A percentile compares a stretch with the other conserved stretches of the same genome.
Evolutionary conservation across 169 alveolate genomes (phyloP).

Genomic region (Babesia bigemina): DNA sequence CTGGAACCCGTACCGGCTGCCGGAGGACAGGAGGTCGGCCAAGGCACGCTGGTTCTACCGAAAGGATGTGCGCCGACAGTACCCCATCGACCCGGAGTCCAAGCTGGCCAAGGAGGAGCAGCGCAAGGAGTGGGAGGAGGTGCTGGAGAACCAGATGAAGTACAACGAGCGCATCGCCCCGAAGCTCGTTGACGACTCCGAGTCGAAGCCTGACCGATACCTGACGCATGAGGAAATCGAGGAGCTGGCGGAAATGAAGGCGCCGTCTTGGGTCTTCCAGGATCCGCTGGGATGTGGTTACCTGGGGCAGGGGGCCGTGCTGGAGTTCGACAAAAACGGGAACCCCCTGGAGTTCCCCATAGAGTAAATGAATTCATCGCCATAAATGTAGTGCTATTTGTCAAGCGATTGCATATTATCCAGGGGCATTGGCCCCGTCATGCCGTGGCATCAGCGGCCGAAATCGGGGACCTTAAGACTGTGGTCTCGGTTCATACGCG

Average conservation of each 20-base stretch:
- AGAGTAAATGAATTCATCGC: neutral
- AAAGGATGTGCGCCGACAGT: conserved; percentile 82
- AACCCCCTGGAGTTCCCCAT: conserved; percentile 30
- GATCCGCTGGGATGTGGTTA: conserved; percentile 65
- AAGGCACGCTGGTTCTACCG: conserved; percentile 78
- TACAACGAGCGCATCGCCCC: conserved; percentile 32
- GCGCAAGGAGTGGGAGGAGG: conserved; percentile 44
- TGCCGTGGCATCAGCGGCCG: no score
- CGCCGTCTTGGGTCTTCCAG: conserved; percentile 67
- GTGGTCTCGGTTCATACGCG: no score
- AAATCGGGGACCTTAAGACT: no score
- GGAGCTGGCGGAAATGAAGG: conserved; percentile 35
- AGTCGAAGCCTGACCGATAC: neutral
- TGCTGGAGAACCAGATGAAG: conserved; percentile 41
- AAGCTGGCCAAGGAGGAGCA: conserved; percentile 77
- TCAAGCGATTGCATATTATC: no score
- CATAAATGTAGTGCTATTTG: no score
- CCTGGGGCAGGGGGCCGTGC: conserved; percentile 48
- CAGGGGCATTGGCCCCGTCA: no score
- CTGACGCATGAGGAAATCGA: conserved; percentile 14
- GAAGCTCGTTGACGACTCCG: conserved; percentile 15
- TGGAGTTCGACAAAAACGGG: conserved; percentile 45
- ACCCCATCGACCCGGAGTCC: conserved; percentile 81
- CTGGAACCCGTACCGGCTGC: conserved; percentile 82
- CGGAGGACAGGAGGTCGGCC: conserved; percentile 73